A percentile compares a stretch with the other conserved stretches of the same genome.
Conservation (phyloP, 768 basidiomycete species). For the Paxillus rubicundulus region DNA sequence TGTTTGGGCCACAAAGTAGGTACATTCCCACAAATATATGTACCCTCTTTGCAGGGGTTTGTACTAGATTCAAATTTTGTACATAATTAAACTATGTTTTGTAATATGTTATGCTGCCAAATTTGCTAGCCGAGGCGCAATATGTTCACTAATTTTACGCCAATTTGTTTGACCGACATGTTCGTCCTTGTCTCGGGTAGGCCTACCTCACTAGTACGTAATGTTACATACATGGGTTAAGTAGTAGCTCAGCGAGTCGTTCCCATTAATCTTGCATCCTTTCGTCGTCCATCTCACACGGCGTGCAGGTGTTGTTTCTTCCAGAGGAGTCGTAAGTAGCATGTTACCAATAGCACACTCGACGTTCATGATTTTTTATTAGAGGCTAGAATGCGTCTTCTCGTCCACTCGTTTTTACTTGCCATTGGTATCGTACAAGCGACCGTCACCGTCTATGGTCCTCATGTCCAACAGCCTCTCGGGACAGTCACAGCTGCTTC, state of each 20-base stretch:
- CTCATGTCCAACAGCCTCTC: conserved; percentile 22
- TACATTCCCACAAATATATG: too few species aligned
- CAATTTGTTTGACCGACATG: too few species aligned
- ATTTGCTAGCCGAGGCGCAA: too few species aligned
- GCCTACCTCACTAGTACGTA: neutral
- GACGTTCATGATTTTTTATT: neutral
- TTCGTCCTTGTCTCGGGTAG: too few species aligned
- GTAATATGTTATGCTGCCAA: too few species aligned
- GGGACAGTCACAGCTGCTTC: conserved; percentile 35
- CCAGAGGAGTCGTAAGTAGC: conserved; percentile 17
- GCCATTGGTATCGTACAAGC: conserved; percentile 9
- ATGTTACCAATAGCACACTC: neutral
- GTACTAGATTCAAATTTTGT: too few species aligned
- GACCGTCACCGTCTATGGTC: conserved; percentile 22
- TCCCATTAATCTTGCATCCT: neutral
- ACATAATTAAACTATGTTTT: too few species aligned
- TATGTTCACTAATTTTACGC: too few species aligned
- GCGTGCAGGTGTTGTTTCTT: neutral
- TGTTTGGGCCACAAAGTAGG: too few species aligned
- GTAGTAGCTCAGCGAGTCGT: neutral
- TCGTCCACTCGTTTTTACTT: conserved; percentile 25
- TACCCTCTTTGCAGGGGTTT: too few species aligned
- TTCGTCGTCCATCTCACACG: neutral
- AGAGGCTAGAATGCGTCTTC: conserved; percentile 16
- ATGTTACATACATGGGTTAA: conserved; percentile 7